These are phyloP conservation scores for Lentinula edodes DNA, from an alignment of 768 basidiomycete genomes.

Conservation along the genomic window DNA sequence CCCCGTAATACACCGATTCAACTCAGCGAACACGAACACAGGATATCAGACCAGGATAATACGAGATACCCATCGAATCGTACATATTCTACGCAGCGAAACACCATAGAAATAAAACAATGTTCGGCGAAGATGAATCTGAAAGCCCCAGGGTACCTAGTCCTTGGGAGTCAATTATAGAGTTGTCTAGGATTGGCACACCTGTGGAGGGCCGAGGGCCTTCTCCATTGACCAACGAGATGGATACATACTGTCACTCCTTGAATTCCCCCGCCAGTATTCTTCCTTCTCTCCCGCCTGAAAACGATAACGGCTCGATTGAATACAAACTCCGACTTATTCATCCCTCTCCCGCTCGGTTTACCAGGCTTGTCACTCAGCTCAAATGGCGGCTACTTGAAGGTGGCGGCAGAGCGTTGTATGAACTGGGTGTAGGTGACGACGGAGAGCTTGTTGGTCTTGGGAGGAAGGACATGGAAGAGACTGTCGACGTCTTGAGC, in stretches of 20 bases:
- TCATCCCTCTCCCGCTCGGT: conserved; percentile 68
- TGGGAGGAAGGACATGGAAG: conserved; percentile 64
- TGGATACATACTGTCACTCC: no score
- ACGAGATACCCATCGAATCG: not conserved
- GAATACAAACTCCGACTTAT: conserved; percentile 94
- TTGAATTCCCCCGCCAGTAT: conserved; percentile 12
- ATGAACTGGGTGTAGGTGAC: conserved; percentile 78
- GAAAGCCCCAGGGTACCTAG: conserved; percentile 76
- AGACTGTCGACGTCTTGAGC: conserved; percentile 69
- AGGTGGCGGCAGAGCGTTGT: conserved; percentile 79
- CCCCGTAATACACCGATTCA: not conserved
- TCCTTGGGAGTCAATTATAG: conserved; percentile 77
- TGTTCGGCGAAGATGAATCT: conserved; percentile 82
- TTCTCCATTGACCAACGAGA: conserved; percentile 17
- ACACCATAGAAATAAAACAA: conserved; percentile 19
- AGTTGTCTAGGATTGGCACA: conserved; percentile 22
- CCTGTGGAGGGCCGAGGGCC: not conserved
- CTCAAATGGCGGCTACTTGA: conserved; percentile 92
- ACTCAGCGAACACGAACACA: not conserved
- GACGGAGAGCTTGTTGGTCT: conserved; percentile 85
- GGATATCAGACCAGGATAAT: not conserved
- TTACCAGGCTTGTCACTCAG: conserved; percentile 85
- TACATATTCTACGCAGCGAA: not conserved
- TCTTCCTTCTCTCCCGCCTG: conserved; percentile 18
- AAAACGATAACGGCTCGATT: conserved; percentile 82